Conservation (phyloP, 23 red algal species). For the Agarophyton chilense region DNA sequence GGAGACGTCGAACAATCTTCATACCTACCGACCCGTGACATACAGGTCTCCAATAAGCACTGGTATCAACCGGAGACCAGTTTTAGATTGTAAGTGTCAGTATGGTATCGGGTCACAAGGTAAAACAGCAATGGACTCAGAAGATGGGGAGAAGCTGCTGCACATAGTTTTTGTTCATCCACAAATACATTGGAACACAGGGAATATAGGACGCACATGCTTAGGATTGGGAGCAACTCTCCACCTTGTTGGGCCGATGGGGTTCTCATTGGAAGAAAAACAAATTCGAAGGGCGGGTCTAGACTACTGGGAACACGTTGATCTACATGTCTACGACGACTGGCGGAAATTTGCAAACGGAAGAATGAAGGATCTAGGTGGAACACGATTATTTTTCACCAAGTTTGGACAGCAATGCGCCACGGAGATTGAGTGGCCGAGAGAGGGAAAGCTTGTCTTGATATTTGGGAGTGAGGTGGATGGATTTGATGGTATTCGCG, state of each 20-base stretch:
- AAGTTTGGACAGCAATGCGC: slow-evolving; percentile 66
- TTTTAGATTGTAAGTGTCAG: not conserved
- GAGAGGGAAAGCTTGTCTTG: slow-evolving; percentile 47
- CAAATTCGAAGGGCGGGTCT: slow-evolving; percentile 89
- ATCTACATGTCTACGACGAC: slow-evolving; percentile 63
- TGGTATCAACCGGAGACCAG: not conserved
- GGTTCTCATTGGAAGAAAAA: slow-evolving; percentile 81
- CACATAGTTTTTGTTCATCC: slow-evolving; percentile 81
- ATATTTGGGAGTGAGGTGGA: slow-evolving; percentile 67
- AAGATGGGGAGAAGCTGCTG: slow-evolving; percentile 68
- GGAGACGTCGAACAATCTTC: not conserved
- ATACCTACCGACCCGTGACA: not conserved
- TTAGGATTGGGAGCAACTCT: slow-evolving; percentile 83
- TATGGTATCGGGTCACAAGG: not conserved
- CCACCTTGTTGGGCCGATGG: slow-evolving; percentile 89
- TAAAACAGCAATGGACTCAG: slow-evolving; percentile 9
- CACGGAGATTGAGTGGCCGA: slow-evolving; percentile 48
- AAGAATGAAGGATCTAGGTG: slow-evolving; percentile 30
- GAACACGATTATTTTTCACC: slow-evolving; percentile 80
- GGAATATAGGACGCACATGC: slow-evolving; percentile 91
- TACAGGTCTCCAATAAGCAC: not conserved
- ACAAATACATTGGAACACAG: slow-evolving; percentile 94
- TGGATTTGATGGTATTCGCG: slow-evolving; percentile 63
- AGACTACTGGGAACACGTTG: slow-evolving; percentile 95
- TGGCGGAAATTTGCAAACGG: slow-evolving; percentile 81